A percentile compares a stretch with the other conserved stretches of the same genome.
phyloP scores from a whole-genome alignment of 371 early-diverging fungal genomes.

The Apophysomyces ossiformis region DNA sequence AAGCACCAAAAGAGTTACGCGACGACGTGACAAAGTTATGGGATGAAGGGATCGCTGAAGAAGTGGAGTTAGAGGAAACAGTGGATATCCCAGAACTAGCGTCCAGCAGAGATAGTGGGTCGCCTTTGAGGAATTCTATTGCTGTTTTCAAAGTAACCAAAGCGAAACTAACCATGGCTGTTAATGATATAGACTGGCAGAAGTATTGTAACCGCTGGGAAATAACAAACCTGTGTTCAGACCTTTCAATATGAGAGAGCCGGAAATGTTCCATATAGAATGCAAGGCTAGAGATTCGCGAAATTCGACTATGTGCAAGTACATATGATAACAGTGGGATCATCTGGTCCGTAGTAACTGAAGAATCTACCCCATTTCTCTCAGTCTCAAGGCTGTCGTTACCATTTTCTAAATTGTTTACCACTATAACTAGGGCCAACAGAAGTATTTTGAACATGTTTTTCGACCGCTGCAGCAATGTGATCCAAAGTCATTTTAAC shows the following conservation, averaged over 20 bases:
- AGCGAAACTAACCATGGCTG: conserved; percentile 44
- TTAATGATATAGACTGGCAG: background rate
- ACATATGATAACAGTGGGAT: conserved; percentile 65
- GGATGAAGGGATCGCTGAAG: conserved; percentile 31
- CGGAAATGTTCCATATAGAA: conserved; percentile 65
- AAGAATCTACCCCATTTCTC: conserved; percentile 27
- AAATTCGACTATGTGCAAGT: conserved; percentile 55
- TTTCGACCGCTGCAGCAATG: conserved; percentile 41
- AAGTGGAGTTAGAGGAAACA: conserved; percentile 25
- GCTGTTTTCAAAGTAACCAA: conserved; percentile 59
- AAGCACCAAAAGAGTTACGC: conserved; percentile 41
- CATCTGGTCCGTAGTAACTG: conserved; percentile 66
- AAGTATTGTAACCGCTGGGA: background rate
- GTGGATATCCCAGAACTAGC: conserved; percentile 33
- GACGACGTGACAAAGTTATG: conserved; percentile 12
- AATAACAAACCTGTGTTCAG: conserved; percentile 47
- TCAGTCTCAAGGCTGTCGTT: background rate
- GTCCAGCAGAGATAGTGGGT: conserved; percentile 54
- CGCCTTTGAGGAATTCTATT: conserved; percentile 58
- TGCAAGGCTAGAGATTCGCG: conserved; percentile 54
- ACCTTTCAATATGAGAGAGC: conserved; percentile 51
- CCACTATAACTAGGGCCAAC: conserved; percentile 22
- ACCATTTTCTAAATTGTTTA: conserved; percentile 6
- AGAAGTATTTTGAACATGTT: conserved; percentile 30
- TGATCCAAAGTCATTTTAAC: conserved; percentile 43